Evolutionary conservation across 2,329 filamentous ascomycete species (phyloP).

Genomic region (Chrysoporthe deuterocubensis): DNA sequence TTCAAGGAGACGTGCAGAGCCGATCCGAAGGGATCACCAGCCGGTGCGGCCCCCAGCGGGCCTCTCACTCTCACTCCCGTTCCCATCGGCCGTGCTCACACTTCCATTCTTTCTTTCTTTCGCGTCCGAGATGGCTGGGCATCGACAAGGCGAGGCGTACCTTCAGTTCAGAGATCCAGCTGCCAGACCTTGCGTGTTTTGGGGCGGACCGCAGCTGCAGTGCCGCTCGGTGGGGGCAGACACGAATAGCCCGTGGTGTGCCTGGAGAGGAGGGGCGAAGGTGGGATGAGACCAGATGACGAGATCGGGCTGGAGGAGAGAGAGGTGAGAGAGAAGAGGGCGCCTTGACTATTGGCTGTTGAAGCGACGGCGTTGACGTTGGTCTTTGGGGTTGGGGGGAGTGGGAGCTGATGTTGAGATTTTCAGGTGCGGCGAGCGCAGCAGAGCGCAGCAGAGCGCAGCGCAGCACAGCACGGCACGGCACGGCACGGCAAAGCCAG

Average conservation of each 20-base stretch:
- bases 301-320: constrained; percentile 5
- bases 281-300: neutral
- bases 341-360: neutral
- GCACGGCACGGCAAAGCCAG: neutral
- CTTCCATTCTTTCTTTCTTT: neutral
- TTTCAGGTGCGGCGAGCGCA: neutral
- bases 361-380: neutral
- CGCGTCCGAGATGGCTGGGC: constrained; percentile 1
- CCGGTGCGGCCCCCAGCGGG: neutral
- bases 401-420: neutral
- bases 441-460: neutral
- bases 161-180: constrained; percentile 28
- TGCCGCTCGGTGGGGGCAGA: neutral
- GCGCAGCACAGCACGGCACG: neutral
- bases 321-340: neutral
- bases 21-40: neutral
- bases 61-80: neutral
- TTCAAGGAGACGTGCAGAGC: no score
- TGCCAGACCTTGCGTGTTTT: constrained; percentile 24
- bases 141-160: constrained; percentile 27
- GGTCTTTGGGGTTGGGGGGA: neutral
- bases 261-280: neutral
- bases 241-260: neutral
- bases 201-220: neutral
- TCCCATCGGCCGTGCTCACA: neutral